Percentiles rank a stretch among this genome's conserved stretches.
phyloP scores from a whole-genome alignment of 768 basidiomycete species.

The Ephemerocybe angulata region DNA sequence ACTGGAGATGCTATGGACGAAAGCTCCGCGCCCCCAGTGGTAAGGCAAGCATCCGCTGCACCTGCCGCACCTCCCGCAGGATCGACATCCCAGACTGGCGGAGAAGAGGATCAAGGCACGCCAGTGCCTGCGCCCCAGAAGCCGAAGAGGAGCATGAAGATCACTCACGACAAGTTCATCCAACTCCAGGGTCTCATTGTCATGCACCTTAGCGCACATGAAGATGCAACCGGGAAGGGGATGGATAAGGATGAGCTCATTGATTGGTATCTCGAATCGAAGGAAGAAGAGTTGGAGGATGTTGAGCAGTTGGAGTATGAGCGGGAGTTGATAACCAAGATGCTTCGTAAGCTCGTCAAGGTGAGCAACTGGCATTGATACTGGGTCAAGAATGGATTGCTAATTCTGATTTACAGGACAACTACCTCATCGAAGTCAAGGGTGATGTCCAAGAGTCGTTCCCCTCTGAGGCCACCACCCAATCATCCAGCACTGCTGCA shows the following conservation, averaged over 20 bases:
- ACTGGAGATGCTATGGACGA: constrained; percentile 45
- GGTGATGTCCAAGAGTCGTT: constrained; percentile 83
- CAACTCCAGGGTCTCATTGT: constrained; percentile 86
- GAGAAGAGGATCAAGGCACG: constrained; percentile 18
- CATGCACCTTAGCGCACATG: constrained; percentile 71
- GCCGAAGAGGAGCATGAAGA: constrained; percentile 76
- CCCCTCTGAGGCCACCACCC: constrained; percentile 61
- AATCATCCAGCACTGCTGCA: constrained; percentile 44
- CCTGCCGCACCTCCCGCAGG: constrained; percentile 20
- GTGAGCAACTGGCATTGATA: too few species aligned
- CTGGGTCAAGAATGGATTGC: too few species aligned
- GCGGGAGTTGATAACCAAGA: constrained; percentile 85
- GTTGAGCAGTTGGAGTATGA: constrained; percentile 89
- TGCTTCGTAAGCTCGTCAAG: constrained; percentile 87
- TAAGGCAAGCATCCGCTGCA: constrained; percentile 28
- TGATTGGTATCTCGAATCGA: constrained; percentile 93
- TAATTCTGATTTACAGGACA: constrained; percentile 59
- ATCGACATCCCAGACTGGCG: constrained; percentile 39
- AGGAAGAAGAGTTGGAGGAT: constrained; percentile 77
- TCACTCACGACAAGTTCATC: constrained; percentile 95
- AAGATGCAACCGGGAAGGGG: constrained; percentile 71
- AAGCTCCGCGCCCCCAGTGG: constrained; percentile 39
- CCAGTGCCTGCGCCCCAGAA: constrained; percentile 29
- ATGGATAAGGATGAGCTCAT: constrained; percentile 88
- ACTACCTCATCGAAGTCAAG: constrained; percentile 76